Evolutionary conservation across 495 filamentous ascomycete species (phyloP).

Genomic region (Parachaetomium inaequale): DNA sequence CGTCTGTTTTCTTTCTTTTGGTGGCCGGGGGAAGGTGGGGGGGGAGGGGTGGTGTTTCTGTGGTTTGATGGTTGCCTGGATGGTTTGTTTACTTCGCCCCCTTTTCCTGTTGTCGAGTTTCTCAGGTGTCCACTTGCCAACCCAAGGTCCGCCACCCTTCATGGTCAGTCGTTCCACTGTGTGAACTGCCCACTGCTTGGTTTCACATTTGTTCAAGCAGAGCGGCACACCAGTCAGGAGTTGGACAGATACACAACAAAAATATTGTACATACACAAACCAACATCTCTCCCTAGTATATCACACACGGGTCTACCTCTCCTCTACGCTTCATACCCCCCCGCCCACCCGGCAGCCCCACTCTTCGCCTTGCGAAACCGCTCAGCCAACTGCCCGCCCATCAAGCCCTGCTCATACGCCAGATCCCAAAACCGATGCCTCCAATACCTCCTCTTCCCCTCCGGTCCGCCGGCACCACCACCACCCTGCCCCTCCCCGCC

Average conservation of each 20-base stretch:
- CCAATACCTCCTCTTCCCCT: conserved; percentile 31
- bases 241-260: too few species aligned
- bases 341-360: not conserved
- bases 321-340: not conserved
- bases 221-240: too few species aligned
- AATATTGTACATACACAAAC: not conserved
- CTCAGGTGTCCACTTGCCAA: too few species aligned
- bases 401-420: conserved; percentile 33
- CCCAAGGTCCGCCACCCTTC: too few species aligned
- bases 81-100: conserved; percentile 13
- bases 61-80: not conserved
- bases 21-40: too few species aligned
- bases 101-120: conserved; percentile 9
- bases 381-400: conserved; percentile 21
- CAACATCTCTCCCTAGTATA: not conserved
- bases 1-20: not conserved
- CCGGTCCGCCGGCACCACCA: conserved; percentile 10
- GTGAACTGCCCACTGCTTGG: too few species aligned
- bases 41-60: not conserved
- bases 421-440: conserved; percentile 44
- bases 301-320: not conserved
- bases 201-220: too few species aligned
- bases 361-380: conserved; percentile 6
- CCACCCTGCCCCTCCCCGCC: conserved; percentile 25
- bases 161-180: too few species aligned